Conservation (phyloP, 202 grass and related monocot genomes). For the Hordeum pubiflorum region DNA sequence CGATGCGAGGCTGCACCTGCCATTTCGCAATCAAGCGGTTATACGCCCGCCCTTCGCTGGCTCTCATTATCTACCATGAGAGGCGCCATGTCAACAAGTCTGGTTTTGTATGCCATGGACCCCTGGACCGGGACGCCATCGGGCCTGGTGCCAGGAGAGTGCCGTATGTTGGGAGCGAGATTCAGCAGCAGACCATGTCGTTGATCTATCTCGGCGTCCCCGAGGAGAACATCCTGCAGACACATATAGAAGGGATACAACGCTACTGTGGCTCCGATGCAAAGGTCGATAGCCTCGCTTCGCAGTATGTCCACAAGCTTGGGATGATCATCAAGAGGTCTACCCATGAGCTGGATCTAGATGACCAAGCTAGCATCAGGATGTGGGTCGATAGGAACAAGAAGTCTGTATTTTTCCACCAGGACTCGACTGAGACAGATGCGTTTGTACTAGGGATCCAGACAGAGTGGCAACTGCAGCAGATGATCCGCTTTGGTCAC, state of each 20-base stretch:
- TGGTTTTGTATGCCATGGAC: slow-evolving; percentile 76
- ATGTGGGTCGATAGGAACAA: slow-evolving; percentile 95
- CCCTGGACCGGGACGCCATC: slow-evolving; percentile 75
- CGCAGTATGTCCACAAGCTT: slow-evolving; percentile 93
- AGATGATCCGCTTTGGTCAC: slow-evolving; percentile 91
- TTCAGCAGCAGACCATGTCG: slow-evolving; percentile 90
- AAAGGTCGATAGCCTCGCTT: slow-evolving; percentile 55
- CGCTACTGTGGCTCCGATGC: slow-evolving; percentile 66
- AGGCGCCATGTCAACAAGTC: slow-evolving; percentile 74
- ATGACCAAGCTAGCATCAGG: slow-evolving; percentile 81
- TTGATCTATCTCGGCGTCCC: slow-evolving; percentile 89
- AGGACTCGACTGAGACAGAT: slow-evolving; percentile 71
- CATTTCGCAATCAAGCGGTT: slow-evolving; percentile 76
- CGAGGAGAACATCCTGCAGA: slow-evolving; percentile 84
- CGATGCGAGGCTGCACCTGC: slow-evolving; percentile 84
- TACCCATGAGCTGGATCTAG: slow-evolving; percentile 83
- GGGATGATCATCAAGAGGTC: slow-evolving; percentile 97
- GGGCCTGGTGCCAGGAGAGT: slow-evolving; percentile 67
- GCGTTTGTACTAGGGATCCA: slow-evolving; percentile 79
- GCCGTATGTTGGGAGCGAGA: slow-evolving; percentile 76
- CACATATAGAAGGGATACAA: slow-evolving; percentile 80
- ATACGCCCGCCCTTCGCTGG: slow-evolving; percentile 55
- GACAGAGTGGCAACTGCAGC: slow-evolving; percentile 88
- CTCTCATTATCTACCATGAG: slow-evolving; percentile 90
- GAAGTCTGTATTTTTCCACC: slow-evolving; percentile 83